Percentiles rank a stretch among this genome's conserved stretches.
Evolutionary conservation across 768 basidiomycete genomes (phyloP).

Genomic region (Mycena belliarum): DNA sequence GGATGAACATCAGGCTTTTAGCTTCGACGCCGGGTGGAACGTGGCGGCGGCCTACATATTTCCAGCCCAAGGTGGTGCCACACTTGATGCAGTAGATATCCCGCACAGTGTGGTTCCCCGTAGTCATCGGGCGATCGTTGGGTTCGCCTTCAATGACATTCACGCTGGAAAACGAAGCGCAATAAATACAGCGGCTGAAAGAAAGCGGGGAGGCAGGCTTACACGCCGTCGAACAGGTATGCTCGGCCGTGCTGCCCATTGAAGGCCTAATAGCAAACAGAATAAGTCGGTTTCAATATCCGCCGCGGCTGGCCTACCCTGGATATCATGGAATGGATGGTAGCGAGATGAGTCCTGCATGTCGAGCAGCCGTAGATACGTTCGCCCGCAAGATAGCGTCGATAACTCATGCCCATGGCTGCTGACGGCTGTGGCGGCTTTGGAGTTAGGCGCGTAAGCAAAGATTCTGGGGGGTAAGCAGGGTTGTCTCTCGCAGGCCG

Average conservation of each 20-base stretch:
- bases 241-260: conserved; percentile 96
- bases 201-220: conserved; percentile 34
- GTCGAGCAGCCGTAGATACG: conserved; percentile 86
- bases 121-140: conserved; percentile 94
- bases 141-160: conserved; percentile 90
- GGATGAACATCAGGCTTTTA: conserved; percentile 6
- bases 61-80: conserved; percentile 87
- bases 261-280: conserved; percentile 71
- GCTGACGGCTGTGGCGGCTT: conserved; percentile 15
- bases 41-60: conserved; percentile 72
- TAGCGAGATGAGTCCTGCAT: conserved; percentile 90
- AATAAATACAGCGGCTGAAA: conserved; percentile 17
- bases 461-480: conserved; percentile 11
- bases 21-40: not conserved
- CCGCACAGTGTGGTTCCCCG: conserved; percentile 92
- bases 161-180: conserved; percentile 53
- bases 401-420: conserved; percentile 89
- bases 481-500: not conserved
- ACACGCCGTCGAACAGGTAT: conserved; percentile 94
- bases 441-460: conserved; percentile 34
- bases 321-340: conserved; percentile 88
- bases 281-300: conserved; percentile 20
- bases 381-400: conserved; percentile 81
- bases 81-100: conserved; percentile 96
- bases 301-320: conserved; percentile 51